Percentiles rank a stretch among this genome's conserved stretches.
phyloP scores from a whole-genome alignment of 805 yeast genomes.

The Myxozyma neglecta region DNA sequence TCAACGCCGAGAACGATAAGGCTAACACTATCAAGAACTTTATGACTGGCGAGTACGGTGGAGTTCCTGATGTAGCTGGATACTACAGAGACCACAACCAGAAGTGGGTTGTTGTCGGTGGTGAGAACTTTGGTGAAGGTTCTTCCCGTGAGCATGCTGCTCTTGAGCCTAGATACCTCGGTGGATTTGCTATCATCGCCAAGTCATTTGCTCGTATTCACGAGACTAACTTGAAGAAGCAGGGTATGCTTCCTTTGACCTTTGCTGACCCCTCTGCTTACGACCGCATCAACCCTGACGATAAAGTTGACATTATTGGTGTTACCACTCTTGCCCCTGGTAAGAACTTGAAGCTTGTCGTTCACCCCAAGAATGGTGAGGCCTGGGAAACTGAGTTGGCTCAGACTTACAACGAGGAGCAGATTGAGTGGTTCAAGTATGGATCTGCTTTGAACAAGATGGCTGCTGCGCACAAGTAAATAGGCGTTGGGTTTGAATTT shows the following conservation, averaged over 20 bases:
- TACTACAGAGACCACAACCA: slow-evolving; percentile 83
- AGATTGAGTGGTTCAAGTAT: slow-evolving; percentile 97
- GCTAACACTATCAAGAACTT: slow-evolving; percentile 87
- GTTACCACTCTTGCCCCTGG: slow-evolving; percentile 74
- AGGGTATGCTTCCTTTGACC: slow-evolving; percentile 93
- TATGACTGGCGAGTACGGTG: slow-evolving; percentile 58
- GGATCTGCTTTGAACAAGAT: slow-evolving; percentile 99
- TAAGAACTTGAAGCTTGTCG: slow-evolving; percentile 78
- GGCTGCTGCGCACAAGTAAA: slow-evolving; percentile 45
- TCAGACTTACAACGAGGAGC: slow-evolving; percentile 95
- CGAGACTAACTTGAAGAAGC: slow-evolving; percentile 96
- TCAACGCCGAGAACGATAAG: slow-evolving; percentile 94
- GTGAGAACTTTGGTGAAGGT: slow-evolving; percentile 98
- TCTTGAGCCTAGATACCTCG: slow-evolving; percentile 88
- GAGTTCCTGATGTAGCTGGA: slow-evolving; percentile 93
- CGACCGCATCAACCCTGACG: slow-evolving; percentile 76
- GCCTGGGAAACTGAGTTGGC: slow-evolving; percentile 89
- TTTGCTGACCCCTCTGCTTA: slow-evolving; percentile 89
- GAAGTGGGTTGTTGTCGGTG: slow-evolving; percentile 96
- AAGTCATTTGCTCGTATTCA: slow-evolving; percentile 98
- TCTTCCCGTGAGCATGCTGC: slow-evolving; percentile 99
- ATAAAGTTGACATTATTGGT: slow-evolving; percentile 71
- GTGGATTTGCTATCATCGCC: slow-evolving; percentile 83
- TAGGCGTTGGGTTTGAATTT: slow-evolving; percentile 13
- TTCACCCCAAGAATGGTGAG: slow-evolving; percentile 68